Evolutionary conservation across 148 eudicot genomes (phyloP), one percentile per base, ranked within the genome.

Genomic region (Rhododendron mucronatum): DNA sequence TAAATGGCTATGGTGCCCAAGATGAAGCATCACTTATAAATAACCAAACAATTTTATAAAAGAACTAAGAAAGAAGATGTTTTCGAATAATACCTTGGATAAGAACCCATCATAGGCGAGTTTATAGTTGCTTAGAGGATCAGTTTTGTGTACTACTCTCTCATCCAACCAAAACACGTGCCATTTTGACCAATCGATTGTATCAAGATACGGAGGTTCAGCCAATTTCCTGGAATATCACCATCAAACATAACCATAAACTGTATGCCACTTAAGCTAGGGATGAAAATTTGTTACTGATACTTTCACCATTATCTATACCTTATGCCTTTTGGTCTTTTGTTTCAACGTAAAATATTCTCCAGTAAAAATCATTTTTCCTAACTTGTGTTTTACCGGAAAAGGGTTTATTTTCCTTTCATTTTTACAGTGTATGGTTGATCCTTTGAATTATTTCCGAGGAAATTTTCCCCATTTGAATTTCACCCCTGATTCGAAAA

Each of bases 151-250:
- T 65, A 95, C 99, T 84, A 95, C 96, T 86, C 99, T 93, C 89
- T 96, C 99, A 84, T 96, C 98, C 89, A 91, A 92, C 98, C 99
- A 96, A 81, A 95, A 95, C 63, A 96, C 92, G 69, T 93, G 94
- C 99, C 99, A 96, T 86, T 88, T 95, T n/a, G 99, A 92, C 99
- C 99, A 96, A 67, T 95, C 96, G 77, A 96, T 87, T n/a, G 95
- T 88, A 59, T 90, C 92, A 55, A 86, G 84, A 74, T 91, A 95
- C 30, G 98, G 96, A 69, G 89, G 82, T 89, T 96, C 95, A 86
- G 88, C 83, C 86, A 96, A 86, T 89, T 95, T 95, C 94, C 99
- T 96, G 61, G 21, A 87, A 84, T 51, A 79, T 82, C 81, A 82
- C 16, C 20, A 30, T 35, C 47, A 48, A 84, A 16, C 5, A 71